Percentiles rank a stretch among this genome's conserved stretches.
Conservation (phyloP, 2,329 filamentous ascomycete genomes). For the Verticillium zaregamsianum region DNA sequence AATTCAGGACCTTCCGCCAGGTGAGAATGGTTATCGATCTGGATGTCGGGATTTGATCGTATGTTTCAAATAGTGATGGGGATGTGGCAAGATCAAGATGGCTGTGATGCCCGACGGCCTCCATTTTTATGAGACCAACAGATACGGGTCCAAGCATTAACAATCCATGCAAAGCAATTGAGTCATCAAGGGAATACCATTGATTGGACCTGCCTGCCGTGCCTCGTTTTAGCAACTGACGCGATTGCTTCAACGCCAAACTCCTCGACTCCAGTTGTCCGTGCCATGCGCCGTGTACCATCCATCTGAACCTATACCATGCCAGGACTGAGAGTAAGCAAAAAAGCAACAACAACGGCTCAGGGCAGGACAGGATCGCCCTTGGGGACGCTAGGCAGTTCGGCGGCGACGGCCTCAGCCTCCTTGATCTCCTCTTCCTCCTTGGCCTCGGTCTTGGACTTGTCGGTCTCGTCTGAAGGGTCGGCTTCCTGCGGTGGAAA, state of each 20-base stretch:
- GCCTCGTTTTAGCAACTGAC: too few relatives aligned
- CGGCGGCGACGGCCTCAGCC: constrained; percentile 19
- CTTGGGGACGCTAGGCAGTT: constrained; percentile 31
- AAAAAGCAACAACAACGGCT: background rate
- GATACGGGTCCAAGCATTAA: too few relatives aligned
- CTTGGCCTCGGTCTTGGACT: constrained; percentile 9
- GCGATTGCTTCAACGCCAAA: too few relatives aligned
- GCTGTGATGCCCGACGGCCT: too few relatives aligned
- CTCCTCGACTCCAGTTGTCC: background rate
- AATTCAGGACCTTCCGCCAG: too few relatives aligned
- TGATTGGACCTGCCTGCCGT: too few relatives aligned
- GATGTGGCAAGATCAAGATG: too few relatives aligned
- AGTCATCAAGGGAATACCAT: too few relatives aligned
- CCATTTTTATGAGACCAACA: too few relatives aligned
- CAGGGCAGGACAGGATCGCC: constrained; percentile 19
- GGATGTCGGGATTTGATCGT: rapidly evolving
- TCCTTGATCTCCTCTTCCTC: constrained; percentile 16
- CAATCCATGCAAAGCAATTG: too few relatives aligned
- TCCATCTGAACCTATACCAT: background rate
- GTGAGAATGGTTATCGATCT: too few relatives aligned
- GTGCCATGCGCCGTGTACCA: background rate
- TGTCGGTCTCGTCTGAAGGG: background rate
- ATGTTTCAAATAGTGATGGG: too few relatives aligned
- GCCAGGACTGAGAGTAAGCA: background rate
- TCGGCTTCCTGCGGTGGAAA: constrained; percentile 11